These are phyloP conservation scores for Ophiocordyceps camponoti-floridani DNA, from an alignment of 2,329 filamentous ascomycete genomes.

Conservation along the genomic window DNA sequence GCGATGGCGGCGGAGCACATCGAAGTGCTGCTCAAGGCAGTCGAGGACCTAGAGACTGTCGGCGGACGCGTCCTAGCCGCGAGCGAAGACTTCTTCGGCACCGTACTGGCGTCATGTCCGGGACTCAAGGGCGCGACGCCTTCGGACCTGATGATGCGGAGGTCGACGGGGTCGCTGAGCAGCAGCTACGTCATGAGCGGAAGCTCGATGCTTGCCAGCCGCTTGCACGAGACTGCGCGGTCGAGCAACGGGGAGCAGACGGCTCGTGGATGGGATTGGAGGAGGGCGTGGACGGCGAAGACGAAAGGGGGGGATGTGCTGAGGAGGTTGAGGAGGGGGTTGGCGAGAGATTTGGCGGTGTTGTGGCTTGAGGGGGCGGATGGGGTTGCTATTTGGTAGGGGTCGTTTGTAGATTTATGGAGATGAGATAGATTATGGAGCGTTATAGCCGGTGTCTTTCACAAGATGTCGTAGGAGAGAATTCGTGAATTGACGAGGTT, in stretches of 20 bases:
- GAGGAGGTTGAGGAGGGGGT: slow-evolving; percentile 48
- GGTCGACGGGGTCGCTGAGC: slow-evolving; percentile 33
- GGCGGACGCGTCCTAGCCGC: slow-evolving; percentile 52
- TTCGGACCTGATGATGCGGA: slow-evolving; percentile 41
- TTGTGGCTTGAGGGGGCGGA: slow-evolving; percentile 53
- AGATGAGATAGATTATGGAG: neutral
- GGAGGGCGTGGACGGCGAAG: slow-evolving; percentile 52
- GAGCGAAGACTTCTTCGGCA: slow-evolving; percentile 61
- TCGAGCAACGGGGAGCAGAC: slow-evolving; percentile 28
- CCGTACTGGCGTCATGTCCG: slow-evolving; percentile 54
- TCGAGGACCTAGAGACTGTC: slow-evolving; percentile 67
- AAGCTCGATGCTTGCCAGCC: slow-evolving; percentile 50
- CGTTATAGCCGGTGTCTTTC: no score
- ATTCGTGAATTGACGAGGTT: no score
- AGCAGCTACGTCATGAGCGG: slow-evolving; percentile 54
- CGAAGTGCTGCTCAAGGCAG: slow-evolving; percentile 54
- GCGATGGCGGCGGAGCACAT: slow-evolving; percentile 56
- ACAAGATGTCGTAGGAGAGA: no score
- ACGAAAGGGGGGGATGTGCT: slow-evolving; percentile 54
- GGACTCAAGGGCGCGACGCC: slow-evolving; percentile 45
- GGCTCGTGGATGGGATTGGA: slow-evolving; percentile 60
- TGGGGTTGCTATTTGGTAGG: slow-evolving; percentile 24
- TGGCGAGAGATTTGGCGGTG: slow-evolving; percentile 57
- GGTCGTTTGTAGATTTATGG: no score
- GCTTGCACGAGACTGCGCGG: slow-evolving; percentile 38